Evolutionary conservation across 352 stramenopile genomes (phyloP), one percentile per base, ranked within the genome.

Genomic region (Globisporangium solare): DNA sequence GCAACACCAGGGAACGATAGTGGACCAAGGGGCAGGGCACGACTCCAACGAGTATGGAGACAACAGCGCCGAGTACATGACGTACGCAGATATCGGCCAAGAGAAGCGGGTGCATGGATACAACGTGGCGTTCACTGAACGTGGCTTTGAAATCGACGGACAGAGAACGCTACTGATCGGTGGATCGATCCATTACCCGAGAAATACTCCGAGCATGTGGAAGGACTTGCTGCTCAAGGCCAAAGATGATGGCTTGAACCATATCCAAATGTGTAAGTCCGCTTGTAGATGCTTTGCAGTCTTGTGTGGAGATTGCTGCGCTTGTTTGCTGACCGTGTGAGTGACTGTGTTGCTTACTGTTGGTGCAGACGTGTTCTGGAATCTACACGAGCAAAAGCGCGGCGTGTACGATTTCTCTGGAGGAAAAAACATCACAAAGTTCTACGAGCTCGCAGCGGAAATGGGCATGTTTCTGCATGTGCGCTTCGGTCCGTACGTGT

Each of bases 171-270:
- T 91, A 43, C 62, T 91, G 24, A 60, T 91, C 3, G 79, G 81
- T 40, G 77, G 78, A 5, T 88, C 75, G n/a, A 82, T 91, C 42
- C 74, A 86, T 55, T 88, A 89, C 58, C 57, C 73, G 27, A 64
- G 73, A 18, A 88, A 72, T 53, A 77, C 74, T 37, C 58, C 60
- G 0, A 68, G 45, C 1, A 79, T 79, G 65, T 92, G 79, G 82
- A 63, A 79, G 50, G 58, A 79, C 41, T 41, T 87, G 35, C 56
- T 92, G 39, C 62, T 63, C 52, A 82, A 85, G 50, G 79, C 76
- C 54, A 86, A 86, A 58, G 67, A 77, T 54, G 82, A 89, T 56
- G 77, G 82, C 42, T 68, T 88, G n/a, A 92, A 92, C 56, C 72
- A 86, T 41, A 52, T 92, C 14, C 71, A 88, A 41, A 69, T 92